Evolutionary conservation across 257 asterid species (phyloP).

Genomic region (Penstemon newberryi): DNA sequence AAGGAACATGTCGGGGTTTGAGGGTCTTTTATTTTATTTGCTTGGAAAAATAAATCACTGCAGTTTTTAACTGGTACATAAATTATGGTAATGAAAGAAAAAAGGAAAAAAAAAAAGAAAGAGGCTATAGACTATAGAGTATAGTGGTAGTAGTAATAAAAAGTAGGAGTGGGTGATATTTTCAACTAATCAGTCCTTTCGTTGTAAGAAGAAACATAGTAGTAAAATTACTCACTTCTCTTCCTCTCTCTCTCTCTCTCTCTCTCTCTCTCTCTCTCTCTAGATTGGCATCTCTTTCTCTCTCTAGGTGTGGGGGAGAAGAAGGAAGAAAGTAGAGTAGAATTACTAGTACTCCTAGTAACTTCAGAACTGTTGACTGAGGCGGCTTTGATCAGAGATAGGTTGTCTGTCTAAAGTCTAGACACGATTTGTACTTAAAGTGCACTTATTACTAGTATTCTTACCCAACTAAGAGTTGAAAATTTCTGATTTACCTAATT

Average conservation of each 20-base stretch:
- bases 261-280: slow-evolving; percentile 23
- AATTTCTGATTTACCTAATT: slow-evolving; percentile 42
- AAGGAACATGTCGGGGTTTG: slow-evolving; percentile 54
- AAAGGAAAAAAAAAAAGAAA: neutral
- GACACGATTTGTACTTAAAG: slow-evolving; percentile 26
- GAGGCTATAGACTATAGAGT: neutral
- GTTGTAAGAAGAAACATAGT: neutral
- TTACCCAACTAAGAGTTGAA: no score
- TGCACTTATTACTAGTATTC: slow-evolving; percentile 26
- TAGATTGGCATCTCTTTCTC: slow-evolving; percentile 34
- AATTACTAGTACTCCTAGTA: neutral
- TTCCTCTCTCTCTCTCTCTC: slow-evolving; percentile 29
- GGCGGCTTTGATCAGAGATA: slow-evolving; percentile 65
- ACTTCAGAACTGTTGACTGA: slow-evolving; percentile 39
- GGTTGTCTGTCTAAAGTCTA: slow-evolving; percentile 25
- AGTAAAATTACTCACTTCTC: no score
- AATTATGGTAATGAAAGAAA: neutral
- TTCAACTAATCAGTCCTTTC: neutral
- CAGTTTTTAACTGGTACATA: neutral
- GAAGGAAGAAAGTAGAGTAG: neutral
- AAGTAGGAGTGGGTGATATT: neutral
- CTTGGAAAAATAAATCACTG: neutral
- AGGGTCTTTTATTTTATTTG: slow-evolving; percentile 30
- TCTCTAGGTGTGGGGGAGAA: slow-evolving; percentile 22
- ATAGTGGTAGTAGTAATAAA: neutral